These are phyloP conservation scores for Xylaria venustula DNA, from an alignment of 495 filamentous ascomycete species.

Conservation along the genomic window DNA sequence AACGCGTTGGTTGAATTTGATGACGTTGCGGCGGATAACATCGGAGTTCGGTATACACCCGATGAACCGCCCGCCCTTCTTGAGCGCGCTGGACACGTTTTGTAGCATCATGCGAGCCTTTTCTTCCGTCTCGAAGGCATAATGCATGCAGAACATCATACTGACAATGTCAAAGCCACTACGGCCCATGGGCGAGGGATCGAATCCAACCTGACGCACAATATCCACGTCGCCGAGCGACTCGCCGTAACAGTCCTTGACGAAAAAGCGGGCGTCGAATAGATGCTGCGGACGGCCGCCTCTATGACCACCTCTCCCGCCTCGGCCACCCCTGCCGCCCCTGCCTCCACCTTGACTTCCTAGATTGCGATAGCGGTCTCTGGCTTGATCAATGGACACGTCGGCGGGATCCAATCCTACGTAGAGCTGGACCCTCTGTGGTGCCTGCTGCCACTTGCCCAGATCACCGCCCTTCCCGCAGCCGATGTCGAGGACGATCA, in stretches of 20 bases:
- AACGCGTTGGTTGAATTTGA: constrained; percentile 55
- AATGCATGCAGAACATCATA: constrained; percentile 99
- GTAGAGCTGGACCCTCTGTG: constrained; percentile 80
- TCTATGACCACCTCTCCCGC: constrained; percentile 40
- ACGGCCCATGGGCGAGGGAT: constrained; percentile 57
- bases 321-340: constrained; percentile 50
- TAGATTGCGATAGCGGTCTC: constrained; percentile 78
- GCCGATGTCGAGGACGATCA: constrained; percentile 87
- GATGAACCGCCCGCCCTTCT: constrained; percentile 91
- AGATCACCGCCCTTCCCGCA: constrained; percentile 97
- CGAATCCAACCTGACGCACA: constrained; percentile 80
- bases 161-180: constrained; percentile 93
- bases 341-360: constrained; percentile 52
- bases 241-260: constrained; percentile 87
- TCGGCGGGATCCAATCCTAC: constrained; percentile 92
- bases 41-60: constrained; percentile 94
- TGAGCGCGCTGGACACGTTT: constrained; percentile 85
- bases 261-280: constrained; percentile 82
- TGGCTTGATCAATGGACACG: constrained; percentile 83
- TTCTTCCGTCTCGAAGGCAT: constrained; percentile 88
- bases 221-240: constrained; percentile 74
- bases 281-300: constrained; percentile 45
- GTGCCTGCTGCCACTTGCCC: constrained; percentile 90
- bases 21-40: constrained; percentile 67
- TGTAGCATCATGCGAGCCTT: constrained; percentile 89